Base-by-base conservation (phyloP, 1,284 basidiomycete species). In the Clitocybe nebularis region DNA sequence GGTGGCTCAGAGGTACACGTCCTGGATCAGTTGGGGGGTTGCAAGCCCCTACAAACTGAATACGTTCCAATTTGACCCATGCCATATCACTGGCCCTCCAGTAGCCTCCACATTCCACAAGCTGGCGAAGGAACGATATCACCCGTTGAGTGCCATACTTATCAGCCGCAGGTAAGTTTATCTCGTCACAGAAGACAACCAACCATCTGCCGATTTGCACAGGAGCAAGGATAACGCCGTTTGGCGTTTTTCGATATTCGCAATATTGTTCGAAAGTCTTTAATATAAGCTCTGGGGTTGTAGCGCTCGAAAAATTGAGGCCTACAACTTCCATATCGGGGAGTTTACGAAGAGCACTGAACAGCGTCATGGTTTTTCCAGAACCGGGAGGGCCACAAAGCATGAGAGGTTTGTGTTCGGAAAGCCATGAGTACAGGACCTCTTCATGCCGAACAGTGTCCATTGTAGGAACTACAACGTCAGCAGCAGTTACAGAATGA, bases 241-340 rank as follows among this genome's bases (percentile, higher is more conserved):
- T 97, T 0, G 95, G 93, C 4, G 96, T 99, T 69, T 99, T 98
- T 49, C 93, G 81, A 61, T 97, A 98, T 67, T 99, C 96, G 72
- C 96, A 99, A 61, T 99, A 97, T 68, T 99, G 96, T 65, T 99
- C 96, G 61, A 99, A 99, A 1, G 95, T 99, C 77, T 98, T 99
- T 56, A 99, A 79, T 51, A 99, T 94, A 30, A 99, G 77, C 61
- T 97, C 94, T 0, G 96, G 95, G 0, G 94, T 98, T 0, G 97
- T 99, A 9, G 96, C 96, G 61, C 93, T 96, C 30, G 97, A 99
- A 66, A 99, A 99, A 68, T 99, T 99, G 54, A 99, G 83, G 36
- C 96, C 96, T 45, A 97, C 94, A 36, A 99, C 93, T 60, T 99
- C 96, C 84, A 99, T 93, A 63, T 99, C 93, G 3, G 94, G 93